phyloP scores from a whole-genome alignment of 805 yeast genomes.

The Clavispora phyllophila region DNA sequence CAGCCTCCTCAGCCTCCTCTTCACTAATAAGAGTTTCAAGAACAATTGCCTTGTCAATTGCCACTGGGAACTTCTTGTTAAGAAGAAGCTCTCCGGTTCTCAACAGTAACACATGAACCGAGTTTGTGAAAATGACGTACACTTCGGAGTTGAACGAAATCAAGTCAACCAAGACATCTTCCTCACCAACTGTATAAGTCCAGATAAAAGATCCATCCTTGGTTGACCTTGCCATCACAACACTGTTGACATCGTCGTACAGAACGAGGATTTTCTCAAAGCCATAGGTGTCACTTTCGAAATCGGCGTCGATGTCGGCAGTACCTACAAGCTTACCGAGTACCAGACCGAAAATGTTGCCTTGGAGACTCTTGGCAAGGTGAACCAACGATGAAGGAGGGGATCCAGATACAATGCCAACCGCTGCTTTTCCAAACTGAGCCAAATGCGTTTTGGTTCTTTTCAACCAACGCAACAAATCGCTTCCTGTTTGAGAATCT shows the following conservation, averaged over 20 bases:
- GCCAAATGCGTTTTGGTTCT: constrained; percentile 30
- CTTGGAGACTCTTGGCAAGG: not conserved
- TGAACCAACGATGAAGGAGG: not conserved
- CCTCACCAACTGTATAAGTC: not conserved
- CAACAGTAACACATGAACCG: constrained; percentile 10
- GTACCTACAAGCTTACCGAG: not conserved
- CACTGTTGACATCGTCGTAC: constrained; percentile 15
- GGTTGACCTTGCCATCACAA: constrained; percentile 10
- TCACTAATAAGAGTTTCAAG: not conserved
- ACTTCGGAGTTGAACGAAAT: constrained; percentile 5
- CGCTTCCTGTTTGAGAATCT: constrained; percentile 19
- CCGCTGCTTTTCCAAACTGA: constrained; percentile 26
- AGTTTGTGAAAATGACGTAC: constrained; percentile 7
- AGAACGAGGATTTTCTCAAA: constrained; percentile 29
- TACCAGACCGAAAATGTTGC: not conserved
- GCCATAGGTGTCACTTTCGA: constrained; percentile 23
- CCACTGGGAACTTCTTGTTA: not conserved
- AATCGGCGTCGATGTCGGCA: not conserved
- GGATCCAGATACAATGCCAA: constrained; percentile 1
- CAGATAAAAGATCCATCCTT: constrained; percentile 7
- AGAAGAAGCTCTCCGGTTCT: constrained; percentile 8
- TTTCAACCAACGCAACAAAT: constrained; percentile 22
- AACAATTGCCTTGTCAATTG: constrained; percentile 3
- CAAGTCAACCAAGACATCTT: constrained; percentile 3
- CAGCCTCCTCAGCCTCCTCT: constrained; percentile 1